phyloP scores from a whole-genome alignment of 1,139 yeast genomes.

The Saccharomyces pastorianus region DNA sequence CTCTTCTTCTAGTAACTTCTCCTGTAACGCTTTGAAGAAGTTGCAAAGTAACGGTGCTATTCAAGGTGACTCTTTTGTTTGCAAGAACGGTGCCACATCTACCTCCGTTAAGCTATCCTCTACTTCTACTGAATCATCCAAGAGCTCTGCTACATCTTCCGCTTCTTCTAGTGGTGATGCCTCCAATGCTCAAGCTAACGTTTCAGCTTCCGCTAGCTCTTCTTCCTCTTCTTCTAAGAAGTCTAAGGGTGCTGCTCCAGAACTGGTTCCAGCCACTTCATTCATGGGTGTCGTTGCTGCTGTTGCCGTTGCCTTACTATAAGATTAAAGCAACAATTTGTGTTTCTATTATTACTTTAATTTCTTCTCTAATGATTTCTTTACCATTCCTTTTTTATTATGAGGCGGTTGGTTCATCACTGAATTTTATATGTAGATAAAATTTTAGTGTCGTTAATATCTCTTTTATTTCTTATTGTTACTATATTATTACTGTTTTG shows the following conservation, averaged over 20 bases:
- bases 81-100: slow-evolving; percentile 62
- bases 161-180: slow-evolving; percentile 18
- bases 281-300: slow-evolving; percentile 53
- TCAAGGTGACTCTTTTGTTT: slow-evolving; percentile 81
- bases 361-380: neutral
- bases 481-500: neutral
- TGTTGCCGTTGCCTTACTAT: slow-evolving; percentile 54
- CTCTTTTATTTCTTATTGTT: neutral
- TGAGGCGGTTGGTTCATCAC: neutral
- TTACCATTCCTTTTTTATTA: neutral
- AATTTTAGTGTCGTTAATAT: neutral
- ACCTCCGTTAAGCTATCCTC: slow-evolving; percentile 43
- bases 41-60: slow-evolving; percentile 67
- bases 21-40: slow-evolving; percentile 68
- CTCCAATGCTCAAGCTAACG: slow-evolving; percentile 12
- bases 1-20: slow-evolving; percentile 62
- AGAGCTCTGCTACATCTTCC: slow-evolving; percentile 15
- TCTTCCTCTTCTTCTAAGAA: slow-evolving; percentile 15
- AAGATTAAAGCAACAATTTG: slow-evolving; percentile 24
- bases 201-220: slow-evolving; percentile 21
- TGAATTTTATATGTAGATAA: neutral
- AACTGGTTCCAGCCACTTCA: slow-evolving; percentile 38
- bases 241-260: slow-evolving; percentile 29
- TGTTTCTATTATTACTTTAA: neutral
- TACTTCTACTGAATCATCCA: slow-evolving; percentile 29